Base-by-base conservation (phyloP, 768 basidiomycete genomes). In the Psilocybe subaeruginosa region DNA sequence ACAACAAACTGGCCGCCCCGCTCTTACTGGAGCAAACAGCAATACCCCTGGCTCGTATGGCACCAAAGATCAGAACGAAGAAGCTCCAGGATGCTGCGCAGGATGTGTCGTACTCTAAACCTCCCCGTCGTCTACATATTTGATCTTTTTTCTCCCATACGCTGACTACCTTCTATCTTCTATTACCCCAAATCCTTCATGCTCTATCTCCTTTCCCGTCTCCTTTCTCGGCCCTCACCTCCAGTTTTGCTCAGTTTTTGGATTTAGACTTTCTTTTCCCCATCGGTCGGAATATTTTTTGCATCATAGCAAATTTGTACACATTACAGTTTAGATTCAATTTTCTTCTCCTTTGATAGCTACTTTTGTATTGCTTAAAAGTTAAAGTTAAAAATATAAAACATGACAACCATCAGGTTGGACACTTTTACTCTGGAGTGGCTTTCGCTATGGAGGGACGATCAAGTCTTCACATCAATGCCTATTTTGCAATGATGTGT, bases 1-100 rank as follows among this genome's bases (percentile, higher is more conserved):
- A 68, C 90, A 90, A 76, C 87, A 91, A 78, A 89, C 86, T 16
- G 91, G 90, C 19, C 87, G 91, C 59, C 89, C 90, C 3, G 79
- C 80, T 27, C 81, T 85, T 61, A 70, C 82, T 35, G 86, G 79
- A 45, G 65, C 76, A 4, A 74, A 76, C 33, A 71, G 74, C 19
- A 76, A 74, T 54, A 73, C 76, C 14, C 72, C 85, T 29, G 87
- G 85, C 4, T 75, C 73, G 8, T 90, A 87, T 64, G 79, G 78
- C 63, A 78, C 77, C 62, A 82, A 81, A 52, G 74, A 80, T 49
- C 73, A 78, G 54, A 82, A 87, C 37, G 85, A 88, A 54, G 82
- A 83, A 37, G 74, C 82, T 29, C 67, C 77, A 33, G 83, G 86
- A 23, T 93, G 91, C 78, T 92, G 91, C 66, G 74, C 77, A 46